phyloP scores from a whole-genome alignment of 2,329 filamentous ascomycete genomes.

The Beauveria brongniartii region DNA sequence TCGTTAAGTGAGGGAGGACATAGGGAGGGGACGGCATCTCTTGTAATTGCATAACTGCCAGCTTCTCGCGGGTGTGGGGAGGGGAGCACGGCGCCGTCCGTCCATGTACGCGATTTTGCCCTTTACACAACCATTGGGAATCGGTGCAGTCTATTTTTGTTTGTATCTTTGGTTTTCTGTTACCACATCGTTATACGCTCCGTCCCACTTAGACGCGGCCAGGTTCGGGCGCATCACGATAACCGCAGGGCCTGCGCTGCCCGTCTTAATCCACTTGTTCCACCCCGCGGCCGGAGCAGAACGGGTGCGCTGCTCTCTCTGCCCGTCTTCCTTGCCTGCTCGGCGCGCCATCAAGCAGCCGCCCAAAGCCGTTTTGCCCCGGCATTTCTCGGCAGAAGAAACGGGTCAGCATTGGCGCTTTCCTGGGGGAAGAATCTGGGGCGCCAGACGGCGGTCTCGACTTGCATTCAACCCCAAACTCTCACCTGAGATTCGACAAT shows the following conservation, averaged over 20 bases:
- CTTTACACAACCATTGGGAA: constrained; percentile 9
- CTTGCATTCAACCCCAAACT: not conserved
- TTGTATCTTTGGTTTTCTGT: not conserved
- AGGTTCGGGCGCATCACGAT: constrained; percentile 12
- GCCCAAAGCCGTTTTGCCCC: constrained; percentile 5
- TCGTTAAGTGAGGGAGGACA: not conserved
- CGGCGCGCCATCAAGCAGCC: not conserved
- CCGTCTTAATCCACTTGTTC: constrained; percentile 5
- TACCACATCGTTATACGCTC: constrained; percentile 11
- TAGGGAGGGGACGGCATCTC: not conserved
- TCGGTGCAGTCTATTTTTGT: not conserved
- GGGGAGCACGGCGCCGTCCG: not conserved
- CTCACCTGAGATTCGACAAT: not conserved
- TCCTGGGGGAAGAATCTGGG: constrained; percentile 1
- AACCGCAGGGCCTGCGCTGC: constrained; percentile 8
- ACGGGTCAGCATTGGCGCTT: not conserved
- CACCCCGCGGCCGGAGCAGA: constrained; percentile 4
- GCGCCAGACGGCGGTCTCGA: not conserved
- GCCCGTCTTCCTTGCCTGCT: not conserved
- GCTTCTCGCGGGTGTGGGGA: not conserved
- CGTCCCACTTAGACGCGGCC: constrained; percentile 12
- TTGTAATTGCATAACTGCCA: constrained; percentile 5
- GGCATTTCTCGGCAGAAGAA: constrained; percentile 3
- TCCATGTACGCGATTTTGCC: not conserved
- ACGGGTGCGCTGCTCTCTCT: not conserved